Evolutionary conservation across 371 early-diverging fungal species (phyloP), one percentile per base, ranked within the genome.

Genomic region (Mortierella sp.): DNA sequence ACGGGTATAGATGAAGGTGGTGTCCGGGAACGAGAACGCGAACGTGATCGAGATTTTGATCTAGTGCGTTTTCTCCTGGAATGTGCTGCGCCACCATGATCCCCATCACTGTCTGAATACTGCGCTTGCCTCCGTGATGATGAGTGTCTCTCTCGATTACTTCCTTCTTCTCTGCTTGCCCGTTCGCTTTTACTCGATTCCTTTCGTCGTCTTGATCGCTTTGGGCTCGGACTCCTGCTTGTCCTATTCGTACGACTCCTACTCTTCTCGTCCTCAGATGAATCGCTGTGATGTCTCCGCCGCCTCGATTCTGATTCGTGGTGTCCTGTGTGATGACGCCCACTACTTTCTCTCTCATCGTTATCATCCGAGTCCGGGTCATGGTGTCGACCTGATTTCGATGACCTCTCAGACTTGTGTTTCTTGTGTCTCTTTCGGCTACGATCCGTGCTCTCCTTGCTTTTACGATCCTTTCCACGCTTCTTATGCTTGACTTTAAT

Each of bases 391-490:
- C 54, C 31, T 22, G 63, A 54, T 16, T 24, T 37, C 24, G 37
- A 16, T 17, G 57, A 56, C 22, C 46, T 45, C 16, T 56, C 60
- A 16, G 73, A 64, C 50, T 73, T 66, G 46, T 72, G 65, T 53
- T 68, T 45, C 29, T 72, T 63, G 37, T 71, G 62, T 34, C 14
- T 54, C 52, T 21, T 59, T 60, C 54, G 70, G 54, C 48, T 41
- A 31, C 72, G 71, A 52, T 27, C 68, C 51, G 59, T 78, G 31
- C 61, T 48, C 14, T 74, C 81, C 55, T 78, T 66, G 19, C 68
- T 55, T 51, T 74, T 71, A 39, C 74, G 72, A 52, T 71, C 46
- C 48, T 71, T 80, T 31, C 71, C 67, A 37, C 63, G 56, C 57
- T 67, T 64, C 47, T 74, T 63, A 45, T 45, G 50, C 76, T 73